Conservation (phyloP, 257 asterid genomes). For the Linderniella brevidens region DNA sequence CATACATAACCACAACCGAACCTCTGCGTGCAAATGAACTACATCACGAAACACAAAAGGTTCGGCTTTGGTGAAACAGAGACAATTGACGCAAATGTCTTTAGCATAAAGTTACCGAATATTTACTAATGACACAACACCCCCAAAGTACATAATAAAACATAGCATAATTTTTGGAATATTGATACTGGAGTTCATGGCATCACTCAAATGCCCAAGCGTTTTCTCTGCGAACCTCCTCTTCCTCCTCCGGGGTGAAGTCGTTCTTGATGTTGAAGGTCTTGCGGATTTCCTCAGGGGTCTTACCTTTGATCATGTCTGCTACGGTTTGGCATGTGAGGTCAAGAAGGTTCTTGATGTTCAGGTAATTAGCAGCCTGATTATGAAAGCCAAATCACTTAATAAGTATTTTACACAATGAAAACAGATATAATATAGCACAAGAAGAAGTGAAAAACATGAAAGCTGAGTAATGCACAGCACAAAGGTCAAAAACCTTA, state of each 20-base stretch:
- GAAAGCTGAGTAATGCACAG: too few species aligned
- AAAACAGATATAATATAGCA: too few species aligned
- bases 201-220: constrained; percentile 60
- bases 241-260: constrained; percentile 52
- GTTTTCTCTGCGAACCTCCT: constrained; percentile 53
- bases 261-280: constrained; percentile 55
- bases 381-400: neutral
- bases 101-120: neutral
- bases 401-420: too few species aligned
- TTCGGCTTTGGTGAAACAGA: too few species aligned
- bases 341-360: constrained; percentile 52
- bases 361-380: constrained; percentile 65
- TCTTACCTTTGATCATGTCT: constrained; percentile 53
- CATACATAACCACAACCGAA: too few species aligned
- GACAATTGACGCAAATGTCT: too few species aligned
- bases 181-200: neutral
- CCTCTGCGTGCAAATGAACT: too few species aligned
- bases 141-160: neutral
- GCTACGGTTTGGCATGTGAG: constrained; percentile 55
- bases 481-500: too few species aligned
- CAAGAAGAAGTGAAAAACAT: too few species aligned
- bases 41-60: too few species aligned
- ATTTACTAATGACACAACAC: too few species aligned
- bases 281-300: constrained; percentile 55
- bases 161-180: neutral